phyloP scores from a whole-genome alignment of 345 rosid species.

The Populus nigra region DNA sequence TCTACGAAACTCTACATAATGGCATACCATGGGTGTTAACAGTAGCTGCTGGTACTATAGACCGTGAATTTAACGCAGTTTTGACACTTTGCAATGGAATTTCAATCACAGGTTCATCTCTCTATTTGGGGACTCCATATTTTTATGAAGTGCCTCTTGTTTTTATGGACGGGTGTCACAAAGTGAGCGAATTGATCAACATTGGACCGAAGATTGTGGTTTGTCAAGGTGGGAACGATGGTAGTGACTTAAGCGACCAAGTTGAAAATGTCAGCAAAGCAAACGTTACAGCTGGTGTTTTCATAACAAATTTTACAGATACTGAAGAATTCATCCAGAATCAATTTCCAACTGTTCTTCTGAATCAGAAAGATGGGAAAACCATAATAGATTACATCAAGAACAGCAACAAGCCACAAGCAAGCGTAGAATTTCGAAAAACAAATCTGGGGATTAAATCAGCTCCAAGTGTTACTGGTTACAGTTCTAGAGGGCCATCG shows the following conservation, averaged over 20 bases:
- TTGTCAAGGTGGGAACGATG: slow-evolving; percentile 36
- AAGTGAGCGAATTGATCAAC: slow-evolving; percentile 19
- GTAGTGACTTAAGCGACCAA: slow-evolving; percentile 25
- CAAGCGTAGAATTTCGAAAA: slow-evolving; percentile 34
- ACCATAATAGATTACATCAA: slow-evolving; percentile 38
- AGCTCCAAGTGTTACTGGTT: slow-evolving; percentile 46
- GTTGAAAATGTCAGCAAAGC: slow-evolving; percentile 20
- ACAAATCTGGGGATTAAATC: slow-evolving; percentile 30
- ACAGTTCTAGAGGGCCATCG: slow-evolving; percentile 65
- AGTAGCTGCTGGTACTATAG: slow-evolving; percentile 36
- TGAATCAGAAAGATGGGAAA: slow-evolving; percentile 29
- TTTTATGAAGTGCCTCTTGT: slow-evolving; percentile 25
- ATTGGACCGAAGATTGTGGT: slow-evolving; percentile 36
- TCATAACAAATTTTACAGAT: slow-evolving; percentile 37
- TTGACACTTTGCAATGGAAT: slow-evolving; percentile 30
- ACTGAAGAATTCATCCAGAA: slow-evolving; percentile 11
- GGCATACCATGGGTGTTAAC: slow-evolving; percentile 44
- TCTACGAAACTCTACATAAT: slow-evolving; percentile 24
- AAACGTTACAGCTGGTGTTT: slow-evolving; percentile 33
- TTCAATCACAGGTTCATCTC: slow-evolving; percentile 22
- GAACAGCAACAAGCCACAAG: slow-evolving; percentile 28
- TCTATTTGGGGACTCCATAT: slow-evolving; percentile 30
- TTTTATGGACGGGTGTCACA: slow-evolving; percentile 39
- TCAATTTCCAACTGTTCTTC: slow-evolving; percentile 35
- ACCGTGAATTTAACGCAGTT: slow-evolving; percentile 32